phyloP scores from a whole-genome alignment of 371 early-diverging fungal species.

The Caulochytrium protostelioides region DNA sequence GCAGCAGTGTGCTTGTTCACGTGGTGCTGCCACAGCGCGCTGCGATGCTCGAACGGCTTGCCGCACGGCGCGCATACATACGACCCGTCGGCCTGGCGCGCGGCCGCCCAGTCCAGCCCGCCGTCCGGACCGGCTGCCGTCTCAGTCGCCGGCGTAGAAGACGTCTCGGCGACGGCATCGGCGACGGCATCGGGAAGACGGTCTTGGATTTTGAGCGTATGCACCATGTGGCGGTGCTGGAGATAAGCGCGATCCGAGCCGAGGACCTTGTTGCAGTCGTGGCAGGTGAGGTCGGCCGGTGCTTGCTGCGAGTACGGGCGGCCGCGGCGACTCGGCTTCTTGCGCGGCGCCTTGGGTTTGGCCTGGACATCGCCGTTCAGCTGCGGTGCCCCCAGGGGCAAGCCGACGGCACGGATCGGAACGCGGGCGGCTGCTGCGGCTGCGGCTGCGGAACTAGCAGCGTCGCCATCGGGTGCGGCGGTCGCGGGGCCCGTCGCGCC shows the following conservation, averaged over 20 bases:
- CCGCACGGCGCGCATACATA: slow-evolving; percentile 1
- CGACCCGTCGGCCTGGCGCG: slow-evolving; percentile 3
- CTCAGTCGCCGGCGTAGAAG: background rate
- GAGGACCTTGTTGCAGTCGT: slow-evolving; percentile 14
- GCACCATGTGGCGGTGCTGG: slow-evolving; percentile 19
- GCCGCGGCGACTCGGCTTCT: slow-evolving; percentile 1
- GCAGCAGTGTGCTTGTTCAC: slow-evolving; percentile 18
- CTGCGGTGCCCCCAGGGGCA: slow-evolving; percentile 2
- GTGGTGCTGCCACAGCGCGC: slow-evolving; percentile 16
- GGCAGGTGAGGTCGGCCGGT: slow-evolving; percentile 12
- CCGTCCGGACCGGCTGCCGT: background rate
- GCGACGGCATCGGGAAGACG: background rate
- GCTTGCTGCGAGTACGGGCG: slow-evolving; percentile 4
- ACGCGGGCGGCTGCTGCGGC: background rate
- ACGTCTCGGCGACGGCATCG: background rate
- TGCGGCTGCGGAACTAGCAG: background rate
- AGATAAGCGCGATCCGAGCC: slow-evolving; percentile 10
- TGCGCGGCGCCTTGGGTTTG: slow-evolving; percentile 1
- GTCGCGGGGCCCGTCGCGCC: background rate
- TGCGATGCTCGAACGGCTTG: slow-evolving; percentile 7
- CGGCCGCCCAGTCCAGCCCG: background rate
- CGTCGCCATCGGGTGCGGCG: background rate
- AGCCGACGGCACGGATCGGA: background rate
- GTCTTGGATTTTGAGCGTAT: slow-evolving; percentile 8
- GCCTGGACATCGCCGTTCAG: slow-evolving; percentile 1